Base-by-base conservation (phyloP, 106 monocot species). In the Apostasia ramifera region DNA sequence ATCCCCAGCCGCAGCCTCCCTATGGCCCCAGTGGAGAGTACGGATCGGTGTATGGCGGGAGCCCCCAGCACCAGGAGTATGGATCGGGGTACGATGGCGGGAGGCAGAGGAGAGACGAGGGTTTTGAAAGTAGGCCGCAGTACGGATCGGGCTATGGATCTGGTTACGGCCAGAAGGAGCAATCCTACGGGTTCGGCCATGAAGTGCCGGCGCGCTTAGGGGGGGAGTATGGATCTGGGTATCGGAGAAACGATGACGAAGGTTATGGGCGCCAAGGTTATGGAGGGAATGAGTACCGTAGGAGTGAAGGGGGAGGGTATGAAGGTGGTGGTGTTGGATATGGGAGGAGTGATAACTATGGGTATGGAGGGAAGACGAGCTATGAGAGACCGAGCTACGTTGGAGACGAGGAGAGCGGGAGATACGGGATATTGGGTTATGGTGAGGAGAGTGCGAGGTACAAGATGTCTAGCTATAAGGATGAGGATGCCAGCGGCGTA, bases 401-500 rank as follows among this genome's bases (percentile, higher is more conserved):
- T 1, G 66, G 14, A 2, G 45, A 55, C 0, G 63, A 46, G 38
- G 67, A 40, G 57, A 39, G 46, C 8, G 55, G 26, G 46, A 65
- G 63, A 44, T 53, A 70, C 9, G 60, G 53, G 13, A 53, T 2
- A 10, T 53, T 8, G 6, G 53, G 2, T 2, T 53, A 77, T 50
- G 70, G 77, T 74, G 82, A 66, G 54, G 76, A 51, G 44, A 70
- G 64, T 42, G 44, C 49, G 57, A 74, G 59, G 47, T 38, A 78
- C 5, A 80, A 79, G 38, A 80, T 41, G 71, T 54, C 61, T 40
- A 76, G 50, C 66, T 55, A 71, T 43, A 65, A 65, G 26, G 63
- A 72, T 44, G 63, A 63, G 43, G 61, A 63, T 15, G 43, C 8
- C 45, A 58, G 46, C 39, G 42, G 10, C 47, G 44, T 7, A 44